Conservation (phyloP, 2,329 filamentous ascomycete species). For the Colletotrichum brevisporum region DNA sequence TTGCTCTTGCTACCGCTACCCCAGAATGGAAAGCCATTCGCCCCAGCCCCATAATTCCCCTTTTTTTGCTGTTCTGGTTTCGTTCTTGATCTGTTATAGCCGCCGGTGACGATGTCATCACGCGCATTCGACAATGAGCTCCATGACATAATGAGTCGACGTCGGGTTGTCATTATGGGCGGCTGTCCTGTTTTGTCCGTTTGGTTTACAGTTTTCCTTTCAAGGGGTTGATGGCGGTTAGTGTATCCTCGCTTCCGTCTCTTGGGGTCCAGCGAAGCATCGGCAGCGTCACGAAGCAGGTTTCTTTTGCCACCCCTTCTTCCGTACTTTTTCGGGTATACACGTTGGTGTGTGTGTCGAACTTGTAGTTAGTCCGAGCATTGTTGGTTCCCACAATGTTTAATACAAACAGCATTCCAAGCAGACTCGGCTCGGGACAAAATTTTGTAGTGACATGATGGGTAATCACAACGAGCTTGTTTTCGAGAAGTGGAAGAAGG, state of each 20-base stretch:
- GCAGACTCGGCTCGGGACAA: not conserved
- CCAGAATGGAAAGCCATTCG: constrained; percentile 14
- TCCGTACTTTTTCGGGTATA: not conserved
- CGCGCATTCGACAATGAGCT: constrained; percentile 29
- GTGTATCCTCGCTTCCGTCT: not conserved
- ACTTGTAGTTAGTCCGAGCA: constrained; percentile 23
- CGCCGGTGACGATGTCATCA: constrained; percentile 33
- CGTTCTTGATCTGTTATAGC: constrained; percentile 4
- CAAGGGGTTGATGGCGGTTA: no score
- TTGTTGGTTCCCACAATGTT: constrained; percentile 25
- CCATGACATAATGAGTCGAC: constrained; percentile 39
- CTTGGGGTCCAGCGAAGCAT: constrained; percentile 25
- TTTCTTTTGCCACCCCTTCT: not conserved
- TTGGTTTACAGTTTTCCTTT: constrained; percentile 1
- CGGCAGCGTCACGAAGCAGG: constrained; percentile 28
- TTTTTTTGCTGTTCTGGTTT: constrained; percentile 8
- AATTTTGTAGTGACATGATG: not conserved
- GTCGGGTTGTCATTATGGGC: constrained; percentile 29
- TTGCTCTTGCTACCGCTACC: constrained; percentile 28
- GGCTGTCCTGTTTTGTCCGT: constrained; percentile 31
- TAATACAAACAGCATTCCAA: constrained; percentile 2
- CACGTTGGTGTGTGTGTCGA: not conserved
- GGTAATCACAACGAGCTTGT: no score
- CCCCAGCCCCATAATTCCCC: not conserved
- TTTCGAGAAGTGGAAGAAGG: no score